Evolutionary conservation across 768 basidiomycete species (phyloP).

Genomic region (Tulasnella calospora): DNA sequence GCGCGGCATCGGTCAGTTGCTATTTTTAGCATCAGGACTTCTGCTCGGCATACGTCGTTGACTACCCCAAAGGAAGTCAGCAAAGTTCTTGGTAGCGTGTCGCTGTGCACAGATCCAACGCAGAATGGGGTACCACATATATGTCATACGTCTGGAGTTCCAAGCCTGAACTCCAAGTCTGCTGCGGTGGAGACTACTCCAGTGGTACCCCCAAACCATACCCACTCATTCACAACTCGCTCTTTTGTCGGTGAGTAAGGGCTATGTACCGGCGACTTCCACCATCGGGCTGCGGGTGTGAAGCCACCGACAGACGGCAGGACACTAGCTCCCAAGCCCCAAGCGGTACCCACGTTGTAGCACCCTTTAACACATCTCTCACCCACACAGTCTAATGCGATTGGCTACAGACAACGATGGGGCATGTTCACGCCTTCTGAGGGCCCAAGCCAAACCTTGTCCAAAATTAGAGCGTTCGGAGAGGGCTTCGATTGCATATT

Average conservation of each 20-base stretch:
- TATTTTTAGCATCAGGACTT: neutral
- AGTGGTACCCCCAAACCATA: neutral
- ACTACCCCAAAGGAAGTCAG: neutral
- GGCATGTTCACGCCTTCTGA: neutral
- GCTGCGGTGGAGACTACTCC: neutral
- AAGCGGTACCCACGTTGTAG: neutral
- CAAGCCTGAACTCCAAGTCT: neutral
- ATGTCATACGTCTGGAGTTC: neutral
- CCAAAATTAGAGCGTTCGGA: neutral
- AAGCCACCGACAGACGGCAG: neutral
- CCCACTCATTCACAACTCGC: neutral
- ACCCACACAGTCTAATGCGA: neutral
- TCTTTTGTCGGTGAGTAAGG: neutral
- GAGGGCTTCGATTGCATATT: no score
- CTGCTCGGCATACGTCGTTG: neutral
- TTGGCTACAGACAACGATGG: neutral
- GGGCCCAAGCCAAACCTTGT: neutral
- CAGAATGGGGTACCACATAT: neutral
- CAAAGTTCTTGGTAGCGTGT: neutral
- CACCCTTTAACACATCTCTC: neutral
- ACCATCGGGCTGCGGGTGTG: neutral
- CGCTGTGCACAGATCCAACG: neutral
- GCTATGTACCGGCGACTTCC: neutral
- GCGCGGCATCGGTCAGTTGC: neutral
- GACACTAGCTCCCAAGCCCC: neutral